Percentiles rank a stretch among this genome's conserved stretches.
phyloP scores from a whole-genome alignment of 2,329 filamentous ascomycete genomes.

The Immersiporthe knoxdaviesiana region DNA sequence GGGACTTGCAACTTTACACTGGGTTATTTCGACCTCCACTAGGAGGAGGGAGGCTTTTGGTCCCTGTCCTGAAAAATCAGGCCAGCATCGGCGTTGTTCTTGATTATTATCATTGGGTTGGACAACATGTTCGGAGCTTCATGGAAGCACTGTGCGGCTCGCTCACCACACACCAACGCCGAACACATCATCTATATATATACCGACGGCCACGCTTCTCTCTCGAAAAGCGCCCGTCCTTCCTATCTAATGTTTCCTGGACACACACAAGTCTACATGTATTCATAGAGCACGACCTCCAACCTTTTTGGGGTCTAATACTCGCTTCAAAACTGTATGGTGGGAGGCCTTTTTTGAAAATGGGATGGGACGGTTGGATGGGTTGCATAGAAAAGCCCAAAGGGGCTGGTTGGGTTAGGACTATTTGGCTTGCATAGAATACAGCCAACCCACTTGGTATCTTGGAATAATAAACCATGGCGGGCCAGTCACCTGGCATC shows the following conservation, averaged over 20 bases:
- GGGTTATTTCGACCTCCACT: slow-evolving; percentile 7
- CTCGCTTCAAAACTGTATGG: slow-evolving; percentile 18
- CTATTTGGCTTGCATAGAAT: slow-evolving; percentile 18
- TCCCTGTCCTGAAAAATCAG: slow-evolving; percentile 10
- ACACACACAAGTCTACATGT: slow-evolving; percentile 18
- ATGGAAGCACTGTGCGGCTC: slow-evolving; percentile 18
- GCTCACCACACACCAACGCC: background rate
- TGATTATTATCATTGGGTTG: slow-evolving; percentile 18
- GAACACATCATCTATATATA: slow-evolving; percentile 15
- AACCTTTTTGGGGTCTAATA: slow-evolving; percentile 15
- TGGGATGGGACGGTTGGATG: background rate
- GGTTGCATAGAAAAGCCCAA: background rate
- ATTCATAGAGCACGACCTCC: slow-evolving; percentile 8
- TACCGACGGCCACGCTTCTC: slow-evolving; percentile 7
- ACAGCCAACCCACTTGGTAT: slow-evolving; percentile 4
- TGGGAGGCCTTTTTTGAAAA: slow-evolving; percentile 3
- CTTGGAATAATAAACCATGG: slow-evolving; percentile 23
- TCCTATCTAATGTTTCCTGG: slow-evolving; percentile 20
- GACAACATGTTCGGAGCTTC: slow-evolving; percentile 20
- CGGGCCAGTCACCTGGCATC: slow-evolving; percentile 13
- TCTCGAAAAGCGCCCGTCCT: background rate
- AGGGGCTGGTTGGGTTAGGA: background rate
- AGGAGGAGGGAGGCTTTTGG: background rate
- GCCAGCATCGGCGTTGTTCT: slow-evolving; percentile 26
- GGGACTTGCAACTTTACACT: slow-evolving; percentile 2